Base-by-base conservation (phyloP, 371 early-diverging fungal genomes). In the Lichtheimia hyalospora region DNA sequence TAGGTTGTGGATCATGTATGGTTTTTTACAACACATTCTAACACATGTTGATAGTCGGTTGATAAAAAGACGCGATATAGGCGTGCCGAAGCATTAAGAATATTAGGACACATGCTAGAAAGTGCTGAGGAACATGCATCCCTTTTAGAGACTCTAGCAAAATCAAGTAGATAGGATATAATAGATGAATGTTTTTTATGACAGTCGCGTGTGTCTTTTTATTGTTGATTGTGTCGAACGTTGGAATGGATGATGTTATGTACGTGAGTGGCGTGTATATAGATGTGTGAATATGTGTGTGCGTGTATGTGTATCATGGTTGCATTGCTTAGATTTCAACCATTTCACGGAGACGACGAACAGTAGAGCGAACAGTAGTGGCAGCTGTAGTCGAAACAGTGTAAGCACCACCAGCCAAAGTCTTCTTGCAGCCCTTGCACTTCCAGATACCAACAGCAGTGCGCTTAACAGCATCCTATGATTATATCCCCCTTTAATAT, bases 351-450 rank as follows among this genome's bases (percentile, higher is more conserved):
- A 95, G 95, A 94, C 98, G 98, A 87, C 98, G 96, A 76, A 96
- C 87, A 77, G 95, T 94, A 62, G 92, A 90, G 75, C 98, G 94
- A 69, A 92, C 91, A 61, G 96, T 91, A 68, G 92, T 86, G 66
- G 97, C 96, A 68, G 94, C 90, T 62, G 94, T 91, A 71, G 98
- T 98, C 81, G 88, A 90, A 67, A 98, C 90, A 57, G 95, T 93
- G 94, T 96, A 99, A 68, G 99, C 99, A 75, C 99, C 99, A 73
- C 99, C 99, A 67, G 99, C 99, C 79, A 99, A 82, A 72, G 82
- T 82, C 88, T 97, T 95, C 73, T 86, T 88, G 89, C 99, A 99
- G 60, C 92, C 94, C 79, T 88, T 90, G 90, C 99, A 99, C 83
- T 94, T 89, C 99, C 99, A 99, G 89, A 99, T 98, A 74, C 99